Evolutionary conservation across 73 alveolate species (phyloP).

Genomic region (Breviolum minutum): DNA sequence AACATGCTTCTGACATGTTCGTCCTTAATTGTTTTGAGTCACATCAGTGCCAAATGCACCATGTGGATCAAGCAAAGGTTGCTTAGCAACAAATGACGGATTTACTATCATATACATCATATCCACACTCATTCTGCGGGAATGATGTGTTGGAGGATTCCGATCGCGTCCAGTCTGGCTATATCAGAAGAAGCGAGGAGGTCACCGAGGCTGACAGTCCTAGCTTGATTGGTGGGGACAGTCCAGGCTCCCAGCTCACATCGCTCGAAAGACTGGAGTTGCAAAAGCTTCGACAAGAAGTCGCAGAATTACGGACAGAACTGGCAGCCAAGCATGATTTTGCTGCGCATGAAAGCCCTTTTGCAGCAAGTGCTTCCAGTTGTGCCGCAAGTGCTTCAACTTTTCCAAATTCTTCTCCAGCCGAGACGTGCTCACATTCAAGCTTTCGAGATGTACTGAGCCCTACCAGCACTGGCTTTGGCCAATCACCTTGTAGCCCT

Average conservation of each 20-base stretch:
- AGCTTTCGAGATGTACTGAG: background rate
- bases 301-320: constrained; percentile 26
- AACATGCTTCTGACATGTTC: no score
- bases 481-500: background rate
- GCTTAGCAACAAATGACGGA: background rate
- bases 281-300: constrained; percentile 39
- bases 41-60: background rate
- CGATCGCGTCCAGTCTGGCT: background rate
- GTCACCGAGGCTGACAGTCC: background rate
- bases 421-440: background rate
- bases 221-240: background rate
- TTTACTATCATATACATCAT: background rate
- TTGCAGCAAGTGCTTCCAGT: background rate
- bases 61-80: background rate
- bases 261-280: constrained; percentile 43
- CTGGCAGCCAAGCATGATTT: background rate
- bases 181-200: constrained; percentile 4
- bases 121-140: constrained; percentile 21
- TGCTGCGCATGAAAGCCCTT: background rate
- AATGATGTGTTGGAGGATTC: background rate
- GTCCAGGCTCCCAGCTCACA: constrained; percentile 21
- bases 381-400: constrained; percentile 25
- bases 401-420: background rate
- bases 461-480: background rate
- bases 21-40: no score